Base-by-base conservation (phyloP, 768 basidiomycete species). In the Tremella fuciformis region DNA sequence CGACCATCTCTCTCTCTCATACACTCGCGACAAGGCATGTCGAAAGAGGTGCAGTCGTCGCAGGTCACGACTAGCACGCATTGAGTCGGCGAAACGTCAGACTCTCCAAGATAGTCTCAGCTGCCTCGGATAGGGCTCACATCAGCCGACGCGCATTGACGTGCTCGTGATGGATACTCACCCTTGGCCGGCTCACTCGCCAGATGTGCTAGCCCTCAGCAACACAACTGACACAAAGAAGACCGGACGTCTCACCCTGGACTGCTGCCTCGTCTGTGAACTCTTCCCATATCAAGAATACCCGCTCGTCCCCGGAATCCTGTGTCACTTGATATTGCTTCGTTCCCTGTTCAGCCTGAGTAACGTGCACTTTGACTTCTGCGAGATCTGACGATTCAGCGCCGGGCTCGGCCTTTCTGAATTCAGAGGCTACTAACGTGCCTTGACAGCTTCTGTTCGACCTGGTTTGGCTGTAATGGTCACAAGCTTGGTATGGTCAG, bases 241-340 rank as follows among this genome's bases (percentile, higher is more conserved):
- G 22, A 15, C 6, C 22, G 6, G 42, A 8, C 4, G 42, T 6
- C 22, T 46, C 4, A 34, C 29, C 29, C 22, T 46, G 4, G n/a
- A 18, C n/a, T 4, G 42, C 42, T 4, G n/a, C 22, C 8, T 46
- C n/a, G 42, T 46, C n/a, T 8, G 42, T 18, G 42, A 46, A n/a
- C 42, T 46, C 42, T 46, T 46, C 42, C 42, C 42, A 46, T 4
- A 46, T 46, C 8, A 18, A 15, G 16, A 46, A 46, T 4, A 46
- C 42, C 4, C 15, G n/a, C 4, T n/a, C 42, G n/a, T 46, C 22
- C n/a, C 16, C 42, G 7, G 42, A 4, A 46, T 46, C 42, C 6
- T 15, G n/a, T 6, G 42, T 46, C n/a, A 46, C n/a, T 22, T 46
- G 42, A 46, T 46, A 46, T 15, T 46, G 42, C 22, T 18, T 46